phyloP scores from a whole-genome alignment of 2,329 filamentous ascomycete genomes.

The Leptographium procerum region DNA sequence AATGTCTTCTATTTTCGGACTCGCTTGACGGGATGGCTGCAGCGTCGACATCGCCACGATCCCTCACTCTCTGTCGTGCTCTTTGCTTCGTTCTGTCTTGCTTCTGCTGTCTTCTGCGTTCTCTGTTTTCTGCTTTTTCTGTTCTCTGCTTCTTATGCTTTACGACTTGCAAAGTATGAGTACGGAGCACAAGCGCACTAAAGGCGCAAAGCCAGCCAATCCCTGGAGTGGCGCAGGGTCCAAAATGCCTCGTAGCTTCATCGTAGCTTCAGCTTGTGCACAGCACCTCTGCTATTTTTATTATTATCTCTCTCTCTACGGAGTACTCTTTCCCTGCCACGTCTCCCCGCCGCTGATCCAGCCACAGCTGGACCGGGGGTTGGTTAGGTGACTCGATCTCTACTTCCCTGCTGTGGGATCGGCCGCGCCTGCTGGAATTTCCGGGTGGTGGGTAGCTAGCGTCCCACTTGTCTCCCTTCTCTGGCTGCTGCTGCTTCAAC shows the following conservation, averaged over 20 bases:
- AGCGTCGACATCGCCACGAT: background rate
- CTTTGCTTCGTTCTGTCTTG: background rate
- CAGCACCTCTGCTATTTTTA: background rate
- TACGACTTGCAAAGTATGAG: too few species aligned
- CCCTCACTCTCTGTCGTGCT: background rate
- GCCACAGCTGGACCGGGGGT: conserved; percentile 1
- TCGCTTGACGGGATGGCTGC: background rate
- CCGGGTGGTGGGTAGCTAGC: background rate
- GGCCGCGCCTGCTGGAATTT: background rate
- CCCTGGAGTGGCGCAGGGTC: background rate
- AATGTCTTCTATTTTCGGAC: background rate
- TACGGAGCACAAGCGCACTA: background rate
- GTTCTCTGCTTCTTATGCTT: background rate
- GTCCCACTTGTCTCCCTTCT: background rate
- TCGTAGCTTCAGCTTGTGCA: background rate
- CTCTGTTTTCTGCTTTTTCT: background rate
- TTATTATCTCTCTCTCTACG: too few species aligned
- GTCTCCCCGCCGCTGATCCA: background rate
- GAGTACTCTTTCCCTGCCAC: background rate
- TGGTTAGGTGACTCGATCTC: background rate
- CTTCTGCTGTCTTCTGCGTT: background rate
- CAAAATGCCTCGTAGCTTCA: background rate
- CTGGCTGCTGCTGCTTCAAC: background rate
- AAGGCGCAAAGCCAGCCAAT: background rate
- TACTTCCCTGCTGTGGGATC: background rate